A percentile compares a stretch with the other conserved stretches of the same genome.
Conservation (phyloP, 345 rosid genomes). For the Angophora floribunda region DNA sequence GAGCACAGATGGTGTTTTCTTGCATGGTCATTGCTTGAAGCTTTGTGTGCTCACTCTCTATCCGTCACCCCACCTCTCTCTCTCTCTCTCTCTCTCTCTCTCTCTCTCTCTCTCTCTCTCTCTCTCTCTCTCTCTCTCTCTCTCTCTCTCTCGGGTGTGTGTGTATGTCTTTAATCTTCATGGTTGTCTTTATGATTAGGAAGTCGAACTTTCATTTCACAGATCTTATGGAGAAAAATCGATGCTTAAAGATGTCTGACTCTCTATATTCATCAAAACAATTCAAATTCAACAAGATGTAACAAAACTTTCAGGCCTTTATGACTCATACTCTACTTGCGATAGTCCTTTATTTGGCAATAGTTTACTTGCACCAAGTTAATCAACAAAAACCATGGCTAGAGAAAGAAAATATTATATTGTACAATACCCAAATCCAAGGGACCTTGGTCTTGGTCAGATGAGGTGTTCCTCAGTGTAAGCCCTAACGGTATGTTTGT, state of each 20-base stretch:
- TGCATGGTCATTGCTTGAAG: slow-evolving; percentile 81
- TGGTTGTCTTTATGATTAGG: no score
- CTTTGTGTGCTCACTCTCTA: slow-evolving; percentile 87
- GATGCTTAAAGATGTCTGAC: not conserved
- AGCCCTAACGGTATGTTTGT: not conserved
- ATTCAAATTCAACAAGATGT: not conserved
- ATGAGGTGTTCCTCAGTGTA: not conserved
- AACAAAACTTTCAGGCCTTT: not conserved
- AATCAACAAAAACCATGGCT: not conserved
- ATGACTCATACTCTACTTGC: not conserved
- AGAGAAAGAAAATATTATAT: not conserved
- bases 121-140: no score
- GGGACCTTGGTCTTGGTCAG: not conserved
- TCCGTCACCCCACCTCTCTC: slow-evolving; percentile 52
- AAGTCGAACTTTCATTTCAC: not conserved
- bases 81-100: not conserved
- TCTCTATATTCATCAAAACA: not conserved
- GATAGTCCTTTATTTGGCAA: not conserved
- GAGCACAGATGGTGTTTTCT: slow-evolving; percentile 91
- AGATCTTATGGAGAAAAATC: not conserved
- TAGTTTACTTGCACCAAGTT: not conserved
- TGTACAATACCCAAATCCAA: not conserved
- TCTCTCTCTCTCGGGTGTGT: no score
- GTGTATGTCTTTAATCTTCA: no score
- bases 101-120: no score